phyloP scores from a whole-genome alignment of 768 basidiomycete genomes.

The Baorangia bicolor region DNA sequence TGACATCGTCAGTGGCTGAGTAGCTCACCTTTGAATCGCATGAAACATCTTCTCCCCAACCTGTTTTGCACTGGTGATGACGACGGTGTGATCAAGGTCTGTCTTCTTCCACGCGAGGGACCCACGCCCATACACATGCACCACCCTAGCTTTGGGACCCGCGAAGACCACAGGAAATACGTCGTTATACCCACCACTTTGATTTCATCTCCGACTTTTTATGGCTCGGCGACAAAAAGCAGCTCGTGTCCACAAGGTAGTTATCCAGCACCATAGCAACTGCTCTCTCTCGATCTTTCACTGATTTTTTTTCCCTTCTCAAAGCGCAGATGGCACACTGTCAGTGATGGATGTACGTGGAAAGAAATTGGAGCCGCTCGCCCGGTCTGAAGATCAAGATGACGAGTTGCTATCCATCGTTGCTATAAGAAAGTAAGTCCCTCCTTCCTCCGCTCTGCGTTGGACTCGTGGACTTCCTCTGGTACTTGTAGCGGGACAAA shows the following conservation, averaged over 20 bases:
- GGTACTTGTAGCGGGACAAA: conserved; percentile 59
- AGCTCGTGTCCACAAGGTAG: conserved; percentile 86
- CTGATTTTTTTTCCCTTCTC: background rate
- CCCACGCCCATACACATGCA: background rate
- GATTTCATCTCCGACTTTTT: conserved; percentile 94
- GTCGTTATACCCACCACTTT: conserved; percentile 81
- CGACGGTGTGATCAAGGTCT: conserved; percentile 89
- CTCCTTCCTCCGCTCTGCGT: background rate
- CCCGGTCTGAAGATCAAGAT: conserved; percentile 93
- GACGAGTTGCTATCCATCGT: conserved; percentile 89
- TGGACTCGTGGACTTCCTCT: background rate
- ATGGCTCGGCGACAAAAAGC: conserved; percentile 81
- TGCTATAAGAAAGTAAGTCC: conserved; percentile 72
- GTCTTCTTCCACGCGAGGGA: conserved; percentile 10
- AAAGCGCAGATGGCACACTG: conserved; percentile 88
- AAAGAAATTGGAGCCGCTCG: conserved; percentile 71
- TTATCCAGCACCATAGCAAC: background rate
- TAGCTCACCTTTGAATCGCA: conserved; percentile 85
- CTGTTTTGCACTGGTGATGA: conserved; percentile 88
- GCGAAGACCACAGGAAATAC: conserved; percentile 59
- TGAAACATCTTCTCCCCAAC: conserved; percentile 68
- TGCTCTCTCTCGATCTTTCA: background rate
- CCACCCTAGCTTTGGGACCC: conserved; percentile 82
- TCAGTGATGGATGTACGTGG: conserved; percentile 91
- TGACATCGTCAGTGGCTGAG: conserved; percentile 36